These are phyloP conservation scores for Cornus kousa DNA, from an alignment of 148 eudicot genomes.

Conservation along the genomic window DNA sequence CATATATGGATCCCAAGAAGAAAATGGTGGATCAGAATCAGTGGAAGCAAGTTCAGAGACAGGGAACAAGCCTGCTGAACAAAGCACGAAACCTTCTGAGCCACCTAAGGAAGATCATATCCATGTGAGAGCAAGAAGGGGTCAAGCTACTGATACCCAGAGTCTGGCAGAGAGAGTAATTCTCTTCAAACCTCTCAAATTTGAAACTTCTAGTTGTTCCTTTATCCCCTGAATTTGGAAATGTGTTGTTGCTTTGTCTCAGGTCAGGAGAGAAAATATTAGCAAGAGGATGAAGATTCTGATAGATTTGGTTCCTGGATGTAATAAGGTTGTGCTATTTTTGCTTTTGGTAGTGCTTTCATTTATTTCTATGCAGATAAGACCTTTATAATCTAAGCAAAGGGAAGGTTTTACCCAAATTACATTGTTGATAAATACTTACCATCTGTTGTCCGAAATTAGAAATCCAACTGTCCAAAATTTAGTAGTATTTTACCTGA, in stretches of 20 bases:
- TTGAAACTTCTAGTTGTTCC: constrained; percentile 3
- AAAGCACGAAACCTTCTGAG: constrained; percentile 45
- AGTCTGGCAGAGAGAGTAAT: constrained; percentile 96
- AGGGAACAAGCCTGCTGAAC: constrained; percentile 45
- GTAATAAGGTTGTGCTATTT: constrained; percentile 60
- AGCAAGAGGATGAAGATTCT: constrained; percentile 92
- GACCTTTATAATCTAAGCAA: too few species aligned
- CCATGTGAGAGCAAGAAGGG: constrained; percentile 97
- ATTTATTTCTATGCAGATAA: too few species aligned
- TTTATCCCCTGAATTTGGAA: constrained; percentile 1
- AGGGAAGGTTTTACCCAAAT: too few species aligned
- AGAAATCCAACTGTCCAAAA: too few species aligned
- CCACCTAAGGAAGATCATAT: constrained; percentile 86
- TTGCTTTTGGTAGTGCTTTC: neutral
- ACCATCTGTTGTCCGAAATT: too few species aligned
- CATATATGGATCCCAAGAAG: constrained; percentile 44
- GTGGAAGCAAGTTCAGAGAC: constrained; percentile 58
- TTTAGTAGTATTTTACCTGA: too few species aligned
- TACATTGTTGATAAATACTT: too few species aligned
- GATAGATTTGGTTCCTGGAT: constrained; percentile 97
- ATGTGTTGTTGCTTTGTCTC: constrained; percentile 8
- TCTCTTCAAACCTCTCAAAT: constrained; percentile 1
- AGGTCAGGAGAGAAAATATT: constrained; percentile 96
- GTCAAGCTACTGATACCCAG: constrained; percentile 99
- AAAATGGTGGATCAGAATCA: constrained; percentile 46